A percentile compares a stretch with the other conserved stretches of the same genome.
phyloP scores from a whole-genome alignment of 208 protist species.

The Leishmania mexicana region DNA sequence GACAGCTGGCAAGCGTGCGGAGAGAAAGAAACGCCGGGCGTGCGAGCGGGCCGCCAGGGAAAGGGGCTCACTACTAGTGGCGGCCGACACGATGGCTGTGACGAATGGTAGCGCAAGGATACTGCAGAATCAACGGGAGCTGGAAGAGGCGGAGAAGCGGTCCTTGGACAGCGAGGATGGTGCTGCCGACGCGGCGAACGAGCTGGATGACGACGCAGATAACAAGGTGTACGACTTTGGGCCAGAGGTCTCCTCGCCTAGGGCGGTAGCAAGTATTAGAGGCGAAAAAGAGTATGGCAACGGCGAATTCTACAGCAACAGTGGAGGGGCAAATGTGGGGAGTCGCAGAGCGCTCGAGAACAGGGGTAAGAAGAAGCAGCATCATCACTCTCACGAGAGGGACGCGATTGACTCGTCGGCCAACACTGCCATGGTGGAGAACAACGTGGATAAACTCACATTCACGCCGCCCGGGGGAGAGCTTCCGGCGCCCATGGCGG shows the following conservation, averaged over 20 bases:
- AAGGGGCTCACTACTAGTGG: neutral
- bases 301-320: neutral
- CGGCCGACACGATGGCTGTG: neutral
- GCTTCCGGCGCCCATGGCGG: slow-evolving; percentile 2
- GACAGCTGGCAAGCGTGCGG: neutral
- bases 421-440: slow-evolving; percentile 13
- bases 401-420: neutral
- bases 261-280: neutral
- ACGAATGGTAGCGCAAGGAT: neutral
- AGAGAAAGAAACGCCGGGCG: slow-evolving; percentile 6
- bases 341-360: neutral
- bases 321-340: neutral
- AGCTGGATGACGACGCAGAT: neutral
- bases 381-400: neutral
- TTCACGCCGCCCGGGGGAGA: slow-evolving; percentile 12
- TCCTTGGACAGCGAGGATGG: slow-evolving; percentile 18
- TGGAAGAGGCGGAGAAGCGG: slow-evolving; percentile 19
- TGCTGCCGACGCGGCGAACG: neutral
- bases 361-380: slow-evolving; percentile 1
- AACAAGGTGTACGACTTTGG: slow-evolving; percentile 4
- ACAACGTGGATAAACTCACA: slow-evolving; percentile 13
- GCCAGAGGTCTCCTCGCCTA: neutral
- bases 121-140: neutral
- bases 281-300: slow-evolving; percentile 5
- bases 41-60: neutral